Conservation (phyloP, 2,329 filamentous ascomycete genomes). For the Pseudogymnoascus verrucosus region DNA sequence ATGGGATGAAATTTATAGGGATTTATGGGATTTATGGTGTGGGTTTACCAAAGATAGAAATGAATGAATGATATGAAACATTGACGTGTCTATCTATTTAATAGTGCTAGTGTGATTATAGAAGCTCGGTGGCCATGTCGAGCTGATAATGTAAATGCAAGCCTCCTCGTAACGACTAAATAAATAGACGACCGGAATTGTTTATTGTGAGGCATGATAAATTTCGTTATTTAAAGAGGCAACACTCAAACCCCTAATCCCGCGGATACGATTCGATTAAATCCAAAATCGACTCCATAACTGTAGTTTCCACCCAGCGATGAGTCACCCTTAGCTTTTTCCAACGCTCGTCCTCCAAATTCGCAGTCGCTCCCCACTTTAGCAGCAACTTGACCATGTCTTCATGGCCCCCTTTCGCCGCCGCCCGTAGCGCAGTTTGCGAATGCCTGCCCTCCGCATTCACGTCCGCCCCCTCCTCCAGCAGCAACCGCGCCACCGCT, state of each 20-base stretch:
- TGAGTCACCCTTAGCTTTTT: no score
- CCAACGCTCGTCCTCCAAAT: no score
- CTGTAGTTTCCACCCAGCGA: no score
- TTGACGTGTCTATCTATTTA: neutral
- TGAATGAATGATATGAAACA: neutral
- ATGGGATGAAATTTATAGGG: neutral
- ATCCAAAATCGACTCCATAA: no score
- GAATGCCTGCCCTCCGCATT: neutral
- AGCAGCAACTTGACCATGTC: neutral
- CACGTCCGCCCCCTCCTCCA: neutral
- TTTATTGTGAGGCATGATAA: no score
- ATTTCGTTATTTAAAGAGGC: no score
- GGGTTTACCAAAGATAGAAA: neutral
- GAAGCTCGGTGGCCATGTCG: neutral
- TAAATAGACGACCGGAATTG: neutral
- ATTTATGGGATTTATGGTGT: neutral
- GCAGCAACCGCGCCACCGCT: neutral
- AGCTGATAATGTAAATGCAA: neutral
- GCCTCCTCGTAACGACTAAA: neutral
- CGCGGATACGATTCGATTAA: neutral
- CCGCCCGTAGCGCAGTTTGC: no score
- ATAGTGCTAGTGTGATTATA: neutral
- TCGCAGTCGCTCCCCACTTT: neutral
- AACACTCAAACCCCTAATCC: neutral
- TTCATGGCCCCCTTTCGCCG: no score